Conservation (phyloP, 768 basidiomycete genomes). For the Russula lepida region DNA sequence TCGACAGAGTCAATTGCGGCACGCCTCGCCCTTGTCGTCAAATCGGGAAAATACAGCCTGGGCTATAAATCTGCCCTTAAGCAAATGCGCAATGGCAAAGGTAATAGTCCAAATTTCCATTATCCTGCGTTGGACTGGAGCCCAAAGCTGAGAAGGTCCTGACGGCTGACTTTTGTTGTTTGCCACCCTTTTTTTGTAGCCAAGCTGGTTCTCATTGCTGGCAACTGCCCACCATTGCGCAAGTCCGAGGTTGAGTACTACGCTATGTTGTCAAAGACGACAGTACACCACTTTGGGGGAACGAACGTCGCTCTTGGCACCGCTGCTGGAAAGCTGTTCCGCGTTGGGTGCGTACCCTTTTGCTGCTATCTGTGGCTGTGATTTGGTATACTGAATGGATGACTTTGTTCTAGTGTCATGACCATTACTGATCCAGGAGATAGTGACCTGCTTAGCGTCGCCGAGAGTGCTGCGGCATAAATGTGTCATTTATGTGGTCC, state of each 20-base stretch:
- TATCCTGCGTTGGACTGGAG: conserved; percentile 82
- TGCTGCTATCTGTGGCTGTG: not conserved
- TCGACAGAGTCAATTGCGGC: conserved; percentile 89
- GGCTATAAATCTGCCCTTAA: conserved; percentile 99
- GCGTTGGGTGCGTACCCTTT: conserved; percentile 65
- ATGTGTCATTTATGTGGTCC: conserved; percentile 12
- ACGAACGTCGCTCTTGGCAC: conserved; percentile 98
- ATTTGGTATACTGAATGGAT: not conserved
- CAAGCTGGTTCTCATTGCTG: conserved; percentile 97
- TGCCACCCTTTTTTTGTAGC: conserved; percentile 41
- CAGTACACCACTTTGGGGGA: conserved; percentile 96
- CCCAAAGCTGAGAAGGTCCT: conserved; percentile 99
- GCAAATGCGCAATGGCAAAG: conserved; percentile 96
- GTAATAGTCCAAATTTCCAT: conserved; percentile 45
- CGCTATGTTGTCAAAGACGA: conserved; percentile 98
- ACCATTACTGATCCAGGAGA: conserved; percentile 94
- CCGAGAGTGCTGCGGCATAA: conserved; percentile 64
- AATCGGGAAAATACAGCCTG: conserved; percentile 95
- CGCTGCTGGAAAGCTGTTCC: conserved; percentile 98
- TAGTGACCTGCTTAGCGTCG: conserved; percentile 86
- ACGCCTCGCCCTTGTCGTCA: conserved; percentile 91
- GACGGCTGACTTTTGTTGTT: conserved; percentile 46
- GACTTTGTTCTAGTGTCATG: conserved; percentile 65
- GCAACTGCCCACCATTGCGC: conserved; percentile 97
- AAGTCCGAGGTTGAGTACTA: conserved; percentile 99